These are phyloP conservation scores for Malus sylvestris DNA, from an alignment of 306 rosid genomes.

Conservation along the genomic window DNA sequence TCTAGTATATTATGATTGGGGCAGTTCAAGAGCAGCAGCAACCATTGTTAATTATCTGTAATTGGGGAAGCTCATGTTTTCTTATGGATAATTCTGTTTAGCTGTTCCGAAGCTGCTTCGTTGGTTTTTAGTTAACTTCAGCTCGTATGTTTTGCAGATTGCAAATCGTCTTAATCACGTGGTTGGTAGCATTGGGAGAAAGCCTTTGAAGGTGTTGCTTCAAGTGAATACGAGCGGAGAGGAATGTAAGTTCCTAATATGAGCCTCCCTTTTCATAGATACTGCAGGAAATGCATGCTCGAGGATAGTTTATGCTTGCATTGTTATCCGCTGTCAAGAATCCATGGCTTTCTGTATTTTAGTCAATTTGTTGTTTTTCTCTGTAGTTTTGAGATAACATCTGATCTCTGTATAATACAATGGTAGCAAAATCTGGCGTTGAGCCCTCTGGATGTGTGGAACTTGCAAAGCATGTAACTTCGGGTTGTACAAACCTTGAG, in stretches of 20 bases:
- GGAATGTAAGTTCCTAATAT: slow-evolving; percentile 48
- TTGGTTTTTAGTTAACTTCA: not conserved
- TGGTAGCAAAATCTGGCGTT: slow-evolving; percentile 83
- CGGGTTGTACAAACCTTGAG: slow-evolving; percentile 65
- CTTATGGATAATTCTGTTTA: not conserved
- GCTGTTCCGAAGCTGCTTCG: not conserved
- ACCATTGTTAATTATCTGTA: not conserved
- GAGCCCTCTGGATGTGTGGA: slow-evolving; percentile 71
- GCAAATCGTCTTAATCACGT: slow-evolving; percentile 68
- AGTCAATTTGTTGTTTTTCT: not conserved
- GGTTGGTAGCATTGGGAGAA: slow-evolving; percentile 66
- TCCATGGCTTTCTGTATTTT: not conserved
- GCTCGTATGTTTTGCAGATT: slow-evolving; percentile 36
- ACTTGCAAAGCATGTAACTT: slow-evolving; percentile 66
- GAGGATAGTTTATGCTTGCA: not conserved
- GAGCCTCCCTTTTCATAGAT: not conserved
- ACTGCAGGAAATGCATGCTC: not conserved
- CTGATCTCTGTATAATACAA: not conserved
- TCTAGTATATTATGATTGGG: not conserved
- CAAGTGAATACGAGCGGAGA: slow-evolving; percentile 99
- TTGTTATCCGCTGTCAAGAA: not conserved
- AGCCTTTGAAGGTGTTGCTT: slow-evolving; percentile 71
- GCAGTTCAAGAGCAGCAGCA: not conserved
- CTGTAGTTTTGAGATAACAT: not conserved
- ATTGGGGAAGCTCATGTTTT: not conserved